Evolutionary conservation across 176 grass and related monocot species (phyloP).

Genomic region (Raddia guianensis): DNA sequence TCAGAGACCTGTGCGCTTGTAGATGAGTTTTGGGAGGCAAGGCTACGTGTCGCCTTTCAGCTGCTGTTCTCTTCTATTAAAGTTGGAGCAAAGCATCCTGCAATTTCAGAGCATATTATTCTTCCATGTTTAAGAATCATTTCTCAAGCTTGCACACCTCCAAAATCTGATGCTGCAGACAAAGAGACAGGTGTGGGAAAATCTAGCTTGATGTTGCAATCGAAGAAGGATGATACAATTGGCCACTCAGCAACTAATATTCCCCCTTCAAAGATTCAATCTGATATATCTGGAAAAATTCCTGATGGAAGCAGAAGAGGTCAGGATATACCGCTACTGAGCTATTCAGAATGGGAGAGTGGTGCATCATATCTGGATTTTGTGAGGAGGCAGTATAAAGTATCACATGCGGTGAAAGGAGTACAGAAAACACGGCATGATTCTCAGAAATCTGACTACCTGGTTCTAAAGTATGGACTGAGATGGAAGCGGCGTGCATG

Average conservation of each 20-base stretch:
- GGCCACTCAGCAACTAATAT: conserved; percentile 44
- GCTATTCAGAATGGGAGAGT: conserved; percentile 96
- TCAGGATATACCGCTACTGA: conserved; percentile 81
- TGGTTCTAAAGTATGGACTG: conserved; percentile 87
- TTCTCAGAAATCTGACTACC: conserved; percentile 73
- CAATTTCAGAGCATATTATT: conserved; percentile 98
- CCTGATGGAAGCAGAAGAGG: conserved; percentile 53
- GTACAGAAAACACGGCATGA: conserved; percentile 55
- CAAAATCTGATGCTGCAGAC: conserved; percentile 74
- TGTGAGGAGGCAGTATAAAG: conserved; percentile 91
- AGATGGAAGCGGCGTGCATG: conserved; percentile 91
- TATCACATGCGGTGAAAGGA: conserved; percentile 76
- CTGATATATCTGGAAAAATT: conserved; percentile 58
- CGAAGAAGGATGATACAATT: conserved; percentile 64
- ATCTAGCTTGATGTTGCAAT: conserved; percentile 59
- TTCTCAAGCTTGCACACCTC: conserved; percentile 95
- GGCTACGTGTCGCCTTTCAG: conserved; percentile 86
- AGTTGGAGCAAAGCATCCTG: conserved; percentile 95
- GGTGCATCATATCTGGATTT: conserved; percentile 98
- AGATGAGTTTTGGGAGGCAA: conserved; percentile 96
- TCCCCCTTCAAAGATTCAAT: conserved; percentile 47
- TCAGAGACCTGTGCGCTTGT: conserved; percentile 87
- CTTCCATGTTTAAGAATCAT: conserved; percentile 97
- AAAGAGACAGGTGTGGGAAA: conserved; percentile 75
- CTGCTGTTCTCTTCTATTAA: conserved; percentile 96